Conservation (phyloP, 345 rosid species). For the Linum trigynum region DNA sequence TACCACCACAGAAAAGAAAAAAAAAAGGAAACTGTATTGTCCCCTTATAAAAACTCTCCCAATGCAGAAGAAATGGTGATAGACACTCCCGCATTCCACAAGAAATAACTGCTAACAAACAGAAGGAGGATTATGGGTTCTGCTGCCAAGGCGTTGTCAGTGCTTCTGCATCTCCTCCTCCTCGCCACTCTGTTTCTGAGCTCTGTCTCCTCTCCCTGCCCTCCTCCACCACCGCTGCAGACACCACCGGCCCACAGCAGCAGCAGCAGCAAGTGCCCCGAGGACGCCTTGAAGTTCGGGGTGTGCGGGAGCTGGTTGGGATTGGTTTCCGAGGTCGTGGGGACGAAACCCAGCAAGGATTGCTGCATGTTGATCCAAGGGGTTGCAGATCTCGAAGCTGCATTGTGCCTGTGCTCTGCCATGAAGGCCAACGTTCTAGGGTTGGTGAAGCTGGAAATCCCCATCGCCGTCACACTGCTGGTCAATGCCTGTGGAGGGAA, state of each 20-base stretch:
- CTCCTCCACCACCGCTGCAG: not conserved
- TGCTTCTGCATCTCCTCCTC: not conserved
- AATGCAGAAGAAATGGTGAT: too few species aligned
- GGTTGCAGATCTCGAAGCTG: slow-evolving; percentile 81
- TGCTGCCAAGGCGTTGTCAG: too few species aligned
- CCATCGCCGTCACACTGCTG: slow-evolving; percentile 13
- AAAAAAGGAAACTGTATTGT: too few species aligned
- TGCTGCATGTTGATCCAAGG: slow-evolving; percentile 62
- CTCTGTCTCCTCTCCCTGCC: not conserved
- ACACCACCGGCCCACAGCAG: not conserved
- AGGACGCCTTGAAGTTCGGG: slow-evolving; percentile 55
- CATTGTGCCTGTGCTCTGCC: slow-evolving; percentile 61
- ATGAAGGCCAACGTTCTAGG: slow-evolving; percentile 42
- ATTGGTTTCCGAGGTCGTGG: slow-evolving; percentile 48
- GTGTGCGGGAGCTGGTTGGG: slow-evolving; percentile 81
- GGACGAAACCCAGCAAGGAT: slow-evolving; percentile 59
- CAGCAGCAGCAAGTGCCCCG: slow-evolving; percentile 35
- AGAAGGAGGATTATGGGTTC: too few species aligned
- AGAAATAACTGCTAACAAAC: too few species aligned
- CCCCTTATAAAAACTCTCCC: too few species aligned
- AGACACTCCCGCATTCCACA: too few species aligned
- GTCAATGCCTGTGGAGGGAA: slow-evolving; percentile 14
- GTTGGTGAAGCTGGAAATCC: slow-evolving; percentile 15
- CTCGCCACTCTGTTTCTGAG: not conserved
- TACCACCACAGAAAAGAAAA: too few species aligned